Evolutionary conservation across 805 yeast species (phyloP), one percentile per base, ranked within the genome.

Genomic region (Sporopachydermia quercuum): DNA sequence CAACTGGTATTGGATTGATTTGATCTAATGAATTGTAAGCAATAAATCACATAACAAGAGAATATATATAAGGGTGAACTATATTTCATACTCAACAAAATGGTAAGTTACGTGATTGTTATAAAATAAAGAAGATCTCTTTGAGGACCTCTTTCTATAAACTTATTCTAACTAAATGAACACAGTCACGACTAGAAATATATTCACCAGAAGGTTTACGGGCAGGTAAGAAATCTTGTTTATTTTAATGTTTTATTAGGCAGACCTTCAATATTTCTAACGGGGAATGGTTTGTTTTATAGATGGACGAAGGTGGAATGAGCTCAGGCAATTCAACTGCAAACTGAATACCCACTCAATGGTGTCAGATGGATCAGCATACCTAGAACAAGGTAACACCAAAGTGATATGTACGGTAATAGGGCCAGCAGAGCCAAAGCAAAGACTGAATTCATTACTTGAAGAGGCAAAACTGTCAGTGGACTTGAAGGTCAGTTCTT

Each of bases 261-360:
- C 5, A 16, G 19, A 37, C 18, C 15, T 35, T 16, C 3, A 5
- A 15, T 3, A 15, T 11, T 15, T 16, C 14, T 8, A n/a, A 16
- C 11, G 15, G 19, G 15, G 35, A 36, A 19, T 35, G 5, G 14
- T 34, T n/a, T 8, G 8, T 6, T 6, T 5, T 4, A 6, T 42
- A 11, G 97, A 91, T 56, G 98, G 98, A 2, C 74, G 98, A 50
- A 70, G 98, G 45, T 86, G 91, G 86, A 85, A 89, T 51, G 98
- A 91, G 57, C 67, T 87, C 36, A 76, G 97, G 38, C 69, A 77
- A 19, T 83, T 91, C 51, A 74, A 73, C 33, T 82, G 94, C 53
- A 71, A 75, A 15, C 75, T 84, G 40, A 85, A 85, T 52, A 86
- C 97, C 1, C 96, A 87, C 51, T 85, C 95, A 4, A 74, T 70